Evolutionary conservation across 257 asterid species (phyloP).

Genomic region (Capsicum pubescens): DNA sequence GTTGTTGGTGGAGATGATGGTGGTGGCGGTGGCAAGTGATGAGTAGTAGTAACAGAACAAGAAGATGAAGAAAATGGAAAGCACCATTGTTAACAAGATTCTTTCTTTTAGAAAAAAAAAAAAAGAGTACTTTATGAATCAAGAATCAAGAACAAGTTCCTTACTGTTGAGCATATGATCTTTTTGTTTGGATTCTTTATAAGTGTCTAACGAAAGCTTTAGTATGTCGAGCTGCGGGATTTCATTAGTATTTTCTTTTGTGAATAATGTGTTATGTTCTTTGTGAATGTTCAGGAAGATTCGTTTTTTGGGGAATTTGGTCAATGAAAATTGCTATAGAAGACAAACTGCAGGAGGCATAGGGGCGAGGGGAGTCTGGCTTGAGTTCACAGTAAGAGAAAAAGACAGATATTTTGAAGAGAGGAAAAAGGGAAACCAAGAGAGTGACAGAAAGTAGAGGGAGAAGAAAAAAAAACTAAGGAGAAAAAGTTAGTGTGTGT

Average conservation of each 20-base stretch:
- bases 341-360: background rate
- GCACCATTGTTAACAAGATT: background rate
- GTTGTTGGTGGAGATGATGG: slow-evolving; percentile 27
- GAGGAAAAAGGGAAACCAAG: background rate
- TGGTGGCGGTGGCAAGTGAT: background rate
- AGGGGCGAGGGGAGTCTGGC: background rate
- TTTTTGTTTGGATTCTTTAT: background rate
- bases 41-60: background rate
- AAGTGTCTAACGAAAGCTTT: too few species aligned
- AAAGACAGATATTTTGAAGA: background rate
- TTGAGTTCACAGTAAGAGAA: background rate
- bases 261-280: background rate
- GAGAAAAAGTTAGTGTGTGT: background rate
- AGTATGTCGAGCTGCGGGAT: too few species aligned
- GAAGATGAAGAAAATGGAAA: background rate
- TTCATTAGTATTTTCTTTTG: background rate
- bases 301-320: slow-evolving; percentile 1
- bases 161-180: background rate
- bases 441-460: slow-evolving; percentile 11
- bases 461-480: background rate
- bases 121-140: background rate
- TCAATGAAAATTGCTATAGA: background rate
- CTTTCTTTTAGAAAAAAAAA: background rate
- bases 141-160: background rate
- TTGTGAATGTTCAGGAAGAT: background rate